phyloP scores from a whole-genome alignment of 2,329 filamentous ascomycete species.

The Trichoderma cornu-damae region DNA sequence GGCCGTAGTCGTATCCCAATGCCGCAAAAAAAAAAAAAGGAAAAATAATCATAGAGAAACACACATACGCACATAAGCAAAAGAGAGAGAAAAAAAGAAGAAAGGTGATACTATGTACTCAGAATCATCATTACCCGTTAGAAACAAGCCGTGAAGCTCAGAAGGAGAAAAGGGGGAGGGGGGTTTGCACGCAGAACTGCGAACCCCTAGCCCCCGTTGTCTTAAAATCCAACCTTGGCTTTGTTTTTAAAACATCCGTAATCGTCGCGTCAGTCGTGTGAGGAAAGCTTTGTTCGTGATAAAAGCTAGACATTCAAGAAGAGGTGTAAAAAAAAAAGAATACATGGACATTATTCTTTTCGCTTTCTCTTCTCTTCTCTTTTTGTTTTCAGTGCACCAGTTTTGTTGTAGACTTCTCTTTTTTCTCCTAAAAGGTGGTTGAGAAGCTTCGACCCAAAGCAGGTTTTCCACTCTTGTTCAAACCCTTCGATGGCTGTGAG shows the following conservation, averaged over 20 bases:
- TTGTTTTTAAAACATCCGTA: not conserved
- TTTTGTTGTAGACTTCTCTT: not conserved
- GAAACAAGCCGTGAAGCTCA: conserved; percentile 31
- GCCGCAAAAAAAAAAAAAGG: conserved; percentile 3
- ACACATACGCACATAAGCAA: too few species aligned
- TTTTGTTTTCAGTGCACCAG: conserved; percentile 4
- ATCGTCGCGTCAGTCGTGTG: conserved; percentile 4
- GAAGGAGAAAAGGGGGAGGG: conserved; percentile 23
- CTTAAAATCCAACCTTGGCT: not conserved
- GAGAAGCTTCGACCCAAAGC: conserved; percentile 31
- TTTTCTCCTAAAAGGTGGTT: conserved; percentile 28
- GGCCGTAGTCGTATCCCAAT: conserved; percentile 21
- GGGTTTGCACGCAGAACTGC: conserved; percentile 16
- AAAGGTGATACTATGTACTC: conserved; percentile 22
- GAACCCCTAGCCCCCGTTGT: not conserved
- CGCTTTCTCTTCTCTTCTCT: not conserved
- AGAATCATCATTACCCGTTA: conserved; percentile 31
- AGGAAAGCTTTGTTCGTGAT: not conserved
- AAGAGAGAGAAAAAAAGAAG: not conserved
- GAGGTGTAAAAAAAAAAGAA: not conserved
- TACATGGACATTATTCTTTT: conserved; percentile 1
- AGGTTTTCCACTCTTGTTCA: conserved; percentile 25
- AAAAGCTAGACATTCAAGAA: not conserved
- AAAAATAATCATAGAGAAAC: too few species aligned
- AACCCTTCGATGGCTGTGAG: conserved; percentile 29